Evolutionary conservation across 2,329 filamentous ascomycete species (phyloP), one percentile per base, ranked within the genome.

Genomic region (Fusarium incarnatum): DNA sequence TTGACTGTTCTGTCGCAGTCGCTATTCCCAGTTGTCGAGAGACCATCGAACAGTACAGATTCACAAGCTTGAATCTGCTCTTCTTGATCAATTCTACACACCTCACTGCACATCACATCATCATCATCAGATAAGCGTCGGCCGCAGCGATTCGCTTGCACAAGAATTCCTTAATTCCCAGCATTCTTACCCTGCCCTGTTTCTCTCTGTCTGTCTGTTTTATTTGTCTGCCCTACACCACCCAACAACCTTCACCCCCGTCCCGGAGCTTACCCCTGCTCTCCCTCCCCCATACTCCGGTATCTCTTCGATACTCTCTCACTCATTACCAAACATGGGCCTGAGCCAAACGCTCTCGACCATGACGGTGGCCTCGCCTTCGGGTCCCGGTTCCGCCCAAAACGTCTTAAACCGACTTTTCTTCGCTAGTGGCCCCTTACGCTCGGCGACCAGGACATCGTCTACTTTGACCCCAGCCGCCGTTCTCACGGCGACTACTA

Each of bases 321-420:
- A 63, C 48, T 60, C 40, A 62, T 63, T 63, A 56, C 60, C 60
- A 63, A 68, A 64, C 72, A 74, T 72, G 70, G 72, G 68, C 70
- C 72, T 72, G 70, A 71, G 68, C 70, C 72, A 74, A 60, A 74
- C 72, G 68, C 73, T 73, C 70, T 75, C 64, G 62, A 72, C 71
- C 68, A 72, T 73, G 66, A 69, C 65, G 30, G 70, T 70, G 65
- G 65, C 58, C 72, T 73, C 70, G 70, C 72, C 66, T 73, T 75
- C 70, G 68, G 73, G 72, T 62, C 50, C 73, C 68, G 64, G 72
- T 62, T 72, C 68, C 70, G 72, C 73, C 70, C 72, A 75, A 75
- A 72, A 69, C 68, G 75, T 77, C 72, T 73, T 77, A 76, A 77
- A 76, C 73, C 76, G 76, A 76, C 75, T 77, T 77, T 77, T 77